A percentile compares a stretch with the other conserved stretches of the same genome.
These are phyloP conservation scores for Phytophthora cactorum DNA, from an alignment of 352 stramenopile genomes.

Conservation along the genomic window DNA sequence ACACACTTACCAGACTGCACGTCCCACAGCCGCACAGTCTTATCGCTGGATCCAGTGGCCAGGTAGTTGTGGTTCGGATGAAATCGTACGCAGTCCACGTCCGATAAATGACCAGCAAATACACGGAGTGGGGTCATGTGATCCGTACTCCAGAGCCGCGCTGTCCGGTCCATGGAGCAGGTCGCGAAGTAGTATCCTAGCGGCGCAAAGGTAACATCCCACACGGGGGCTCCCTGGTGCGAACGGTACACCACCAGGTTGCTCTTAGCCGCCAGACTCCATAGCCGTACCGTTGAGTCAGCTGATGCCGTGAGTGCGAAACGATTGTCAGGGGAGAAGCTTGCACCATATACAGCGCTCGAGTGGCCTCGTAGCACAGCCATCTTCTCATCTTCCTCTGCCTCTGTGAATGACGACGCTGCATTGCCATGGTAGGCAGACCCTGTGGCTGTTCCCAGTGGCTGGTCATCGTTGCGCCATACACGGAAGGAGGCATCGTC, in stretches of 20 bases:
- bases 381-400: slow-evolving; percentile 73
- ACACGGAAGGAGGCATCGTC: slow-evolving; percentile 82
- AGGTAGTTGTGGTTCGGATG: slow-evolving; percentile 98
- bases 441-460: slow-evolving; percentile 69
- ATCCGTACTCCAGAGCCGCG: slow-evolving; percentile 94
- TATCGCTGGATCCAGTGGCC: slow-evolving; percentile 93
- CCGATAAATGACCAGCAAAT: slow-evolving; percentile 93
- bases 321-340: slow-evolving; percentile 87
- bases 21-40: slow-evolving; percentile 95
- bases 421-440: slow-evolving; percentile 60
- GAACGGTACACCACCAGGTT: slow-evolving; percentile 82
- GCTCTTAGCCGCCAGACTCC: slow-evolving; percentile 84
- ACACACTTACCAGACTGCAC: slow-evolving; percentile 93
- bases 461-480: slow-evolving; percentile 83
- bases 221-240: slow-evolving; percentile 84
- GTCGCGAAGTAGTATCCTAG: slow-evolving; percentile 96
- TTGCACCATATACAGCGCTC: slow-evolving; percentile 83
- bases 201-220: slow-evolving; percentile 91
- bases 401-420: slow-evolving; percentile 39
- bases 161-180: slow-evolving; percentile 93
- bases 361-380: slow-evolving; percentile 79
- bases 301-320: slow-evolving; percentile 84
- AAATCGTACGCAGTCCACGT: slow-evolving; percentile 93
- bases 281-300: slow-evolving; percentile 84
- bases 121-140: slow-evolving; percentile 91